phyloP scores from a whole-genome alignment of 2,329 filamentous ascomycete genomes.

The Teratosphaeria zuluensis region DNA sequence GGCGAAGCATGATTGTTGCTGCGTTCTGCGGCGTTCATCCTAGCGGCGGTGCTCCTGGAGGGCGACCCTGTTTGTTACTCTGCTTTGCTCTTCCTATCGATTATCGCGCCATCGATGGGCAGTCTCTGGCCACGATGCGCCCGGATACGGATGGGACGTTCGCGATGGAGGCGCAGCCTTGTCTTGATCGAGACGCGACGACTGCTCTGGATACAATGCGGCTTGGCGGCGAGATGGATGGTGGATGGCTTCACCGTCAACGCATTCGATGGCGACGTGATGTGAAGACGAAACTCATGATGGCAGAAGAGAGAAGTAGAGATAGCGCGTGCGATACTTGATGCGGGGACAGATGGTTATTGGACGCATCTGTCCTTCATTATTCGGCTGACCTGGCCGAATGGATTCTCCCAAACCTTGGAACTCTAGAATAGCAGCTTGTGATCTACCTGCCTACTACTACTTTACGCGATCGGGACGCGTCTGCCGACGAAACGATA shows the following conservation, averaged over 20 bases:
- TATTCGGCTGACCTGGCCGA: background rate
- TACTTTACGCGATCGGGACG: background rate
- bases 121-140: background rate
- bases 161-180: background rate
- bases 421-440: background rate
- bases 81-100: background rate
- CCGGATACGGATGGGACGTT: background rate
- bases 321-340: background rate
- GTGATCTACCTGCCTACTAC: background rate
- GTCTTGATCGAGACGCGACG: background rate
- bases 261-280: background rate
- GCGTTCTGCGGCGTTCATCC: conserved; percentile 10
- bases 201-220: background rate
- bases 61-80: background rate
- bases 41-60: conserved; percentile 1
- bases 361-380: too few relatives aligned
- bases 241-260: background rate
- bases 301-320: background rate
- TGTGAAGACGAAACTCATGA: background rate
- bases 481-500: background rate
- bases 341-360: background rate
- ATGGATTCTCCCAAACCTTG: background rate
- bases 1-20: conserved; percentile 23
- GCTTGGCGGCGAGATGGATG: background rate
- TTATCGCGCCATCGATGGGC: background rate